Base-by-base conservation (phyloP, 495 filamentous ascomycete species). In the Penicillium paradoxum region DNA sequence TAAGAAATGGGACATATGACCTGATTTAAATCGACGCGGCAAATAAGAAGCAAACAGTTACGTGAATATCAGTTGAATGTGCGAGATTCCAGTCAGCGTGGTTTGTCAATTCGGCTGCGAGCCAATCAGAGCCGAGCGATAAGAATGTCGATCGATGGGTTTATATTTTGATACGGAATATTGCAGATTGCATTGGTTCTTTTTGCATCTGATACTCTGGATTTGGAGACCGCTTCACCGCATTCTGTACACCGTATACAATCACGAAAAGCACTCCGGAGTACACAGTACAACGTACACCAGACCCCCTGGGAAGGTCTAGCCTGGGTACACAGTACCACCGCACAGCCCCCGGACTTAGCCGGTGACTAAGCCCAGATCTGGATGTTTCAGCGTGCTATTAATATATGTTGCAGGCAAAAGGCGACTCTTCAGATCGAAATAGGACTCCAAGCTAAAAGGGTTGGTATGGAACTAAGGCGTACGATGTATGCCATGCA, bases 61-160 rank as follows among this genome's bases (percentile, higher is more conserved):
- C 49, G 49, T 25, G 49, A 43, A 43, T 33, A 43, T 51, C 49
- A 43, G 39, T 42, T 24, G 37, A 33, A 43, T 43, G 37, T 42
- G 49, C 29, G 38, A 33, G 7, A 33, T 33, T 42, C 37, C 44
- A 72, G 69, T 73, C 70, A 72, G 62, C 67, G 56, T 15, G 36
- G 67, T 73, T 66, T 70, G 70, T 73, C 70, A 73, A 57, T 51
- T 32, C 6, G 21, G 3, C 10, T 2, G 0, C 24, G 45, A 32
- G 32, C 70, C 69, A 73, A 73, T 72, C 33, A 66, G 33, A 14
- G 11, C 1, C 0, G 6, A 4, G 6, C 61, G 70, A 73, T 73
- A 73, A 73, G 70, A 14, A 55, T 54, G 46, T 59, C 57, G 60
- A 61, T 63, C 59, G 32, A 45, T 43, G 6, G 32, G n/a, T n/a